Conservation (phyloP, 1,139 yeast species). For the Candida frijolesensis region DNA sequence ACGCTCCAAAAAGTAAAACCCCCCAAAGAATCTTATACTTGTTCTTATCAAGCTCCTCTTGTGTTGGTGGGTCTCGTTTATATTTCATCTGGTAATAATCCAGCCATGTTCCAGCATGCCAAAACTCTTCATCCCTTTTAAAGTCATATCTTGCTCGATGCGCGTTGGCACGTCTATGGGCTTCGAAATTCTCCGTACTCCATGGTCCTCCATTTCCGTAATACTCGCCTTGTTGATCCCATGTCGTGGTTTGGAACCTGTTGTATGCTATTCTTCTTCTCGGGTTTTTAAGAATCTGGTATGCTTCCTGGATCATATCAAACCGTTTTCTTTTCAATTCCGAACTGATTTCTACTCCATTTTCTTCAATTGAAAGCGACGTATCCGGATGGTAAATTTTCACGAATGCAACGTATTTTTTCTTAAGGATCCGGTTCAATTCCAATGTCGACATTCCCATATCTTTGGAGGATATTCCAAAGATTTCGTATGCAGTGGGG, state of each 20-base stretch:
- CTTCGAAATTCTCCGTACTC: constrained; percentile 28
- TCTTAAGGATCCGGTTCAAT: constrained; percentile 52
- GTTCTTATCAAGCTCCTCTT: constrained; percentile 46
- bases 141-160: constrained; percentile 36
- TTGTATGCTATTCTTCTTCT: constrained; percentile 37
- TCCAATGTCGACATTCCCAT: constrained; percentile 21
- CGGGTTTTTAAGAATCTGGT: constrained; percentile 67
- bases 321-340: constrained; percentile 60
- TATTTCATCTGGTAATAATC: constrained; percentile 54
- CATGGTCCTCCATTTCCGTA: constrained; percentile 33
- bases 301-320: constrained; percentile 72
- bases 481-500: constrained; percentile 79
- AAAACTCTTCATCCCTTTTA: constrained; percentile 48
- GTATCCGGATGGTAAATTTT: constrained; percentile 90
- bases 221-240: constrained; percentile 24
- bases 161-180: constrained; percentile 42
- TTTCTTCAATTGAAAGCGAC: constrained; percentile 26
- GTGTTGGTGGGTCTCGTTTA: constrained; percentile 41
- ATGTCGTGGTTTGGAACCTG: constrained; percentile 27
- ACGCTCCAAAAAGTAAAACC: constrained; percentile 40
- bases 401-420: constrained; percentile 63
- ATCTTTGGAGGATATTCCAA: constrained; percentile 39
- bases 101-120: constrained; percentile 77
- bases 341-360: constrained; percentile 30
- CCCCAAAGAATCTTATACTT: constrained; percentile 48